phyloP scores from a whole-genome alignment of 805 yeast species.

The Ogataea glucozyma region DNA sequence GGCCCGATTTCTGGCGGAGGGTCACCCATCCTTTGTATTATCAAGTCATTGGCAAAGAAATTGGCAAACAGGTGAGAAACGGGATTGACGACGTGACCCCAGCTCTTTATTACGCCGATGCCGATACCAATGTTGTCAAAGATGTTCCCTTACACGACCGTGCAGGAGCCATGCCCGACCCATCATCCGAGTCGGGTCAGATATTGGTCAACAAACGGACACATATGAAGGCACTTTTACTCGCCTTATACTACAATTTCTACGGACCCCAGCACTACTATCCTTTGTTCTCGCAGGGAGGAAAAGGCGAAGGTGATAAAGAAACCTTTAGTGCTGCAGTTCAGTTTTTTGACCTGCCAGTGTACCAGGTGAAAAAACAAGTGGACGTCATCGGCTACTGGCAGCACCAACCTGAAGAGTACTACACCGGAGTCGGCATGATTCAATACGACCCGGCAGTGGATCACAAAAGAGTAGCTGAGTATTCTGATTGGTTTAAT shows the following conservation, averaged over 20 bases:
- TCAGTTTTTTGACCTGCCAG: slow-evolving; percentile 41
- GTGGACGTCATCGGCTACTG: slow-evolving; percentile 52
- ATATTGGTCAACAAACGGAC: slow-evolving; percentile 48
- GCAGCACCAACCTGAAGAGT: slow-evolving; percentile 25
- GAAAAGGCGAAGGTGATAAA: slow-evolving; percentile 57
- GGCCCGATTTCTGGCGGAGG: slow-evolving; percentile 65
- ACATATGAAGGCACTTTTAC: slow-evolving; percentile 47
- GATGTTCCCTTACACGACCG: slow-evolving; percentile 51
- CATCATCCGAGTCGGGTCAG: slow-evolving; percentile 60
- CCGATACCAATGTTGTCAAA: slow-evolving; percentile 11
- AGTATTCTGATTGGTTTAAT: slow-evolving; percentile 24
- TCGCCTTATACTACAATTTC: slow-evolving; percentile 53
- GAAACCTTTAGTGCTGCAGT: slow-evolving; percentile 61
- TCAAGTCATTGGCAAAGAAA: slow-evolving; percentile 41
- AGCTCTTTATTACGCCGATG: slow-evolving; percentile 17
- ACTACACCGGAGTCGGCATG: slow-evolving; percentile 56
- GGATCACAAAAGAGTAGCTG: slow-evolving; percentile 35
- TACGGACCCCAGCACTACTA: slow-evolving; percentile 52
- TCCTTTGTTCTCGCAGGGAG: slow-evolving; percentile 49
- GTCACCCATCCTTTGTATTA: slow-evolving; percentile 54
- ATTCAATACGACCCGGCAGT: slow-evolving; percentile 53
- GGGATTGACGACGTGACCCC: slow-evolving; percentile 34
- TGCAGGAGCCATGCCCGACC: slow-evolving; percentile 53
- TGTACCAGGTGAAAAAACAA: slow-evolving; percentile 51
- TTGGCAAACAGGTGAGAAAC: slow-evolving; percentile 37